A percentile compares a stretch with the other conserved stretches of the same genome.
These are phyloP conservation scores for Diplodia corticola DNA, from an alignment of 2,329 filamentous ascomycete genomes.

Conservation along the genomic window DNA sequence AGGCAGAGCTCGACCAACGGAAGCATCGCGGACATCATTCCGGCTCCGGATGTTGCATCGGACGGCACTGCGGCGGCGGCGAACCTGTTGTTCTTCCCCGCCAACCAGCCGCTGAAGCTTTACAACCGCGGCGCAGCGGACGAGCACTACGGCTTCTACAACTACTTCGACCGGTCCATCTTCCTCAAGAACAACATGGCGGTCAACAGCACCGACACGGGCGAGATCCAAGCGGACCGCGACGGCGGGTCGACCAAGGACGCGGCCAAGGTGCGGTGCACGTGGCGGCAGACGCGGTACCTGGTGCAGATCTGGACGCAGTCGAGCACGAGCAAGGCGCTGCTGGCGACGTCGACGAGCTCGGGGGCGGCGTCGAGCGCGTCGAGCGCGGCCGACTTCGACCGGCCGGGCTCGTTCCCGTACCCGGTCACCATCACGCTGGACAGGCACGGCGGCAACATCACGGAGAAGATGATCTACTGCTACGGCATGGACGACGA, in stretches of 20 bases:
- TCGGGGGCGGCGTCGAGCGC: conserved; percentile 35
- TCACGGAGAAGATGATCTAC: conserved; percentile 58
- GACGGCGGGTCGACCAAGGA: conserved; percentile 52
- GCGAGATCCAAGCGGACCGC: conserved; percentile 46
- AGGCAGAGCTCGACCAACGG: conserved; percentile 32
- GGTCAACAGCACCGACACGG: conserved; percentile 40
- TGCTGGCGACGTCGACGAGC: conserved; percentile 29
- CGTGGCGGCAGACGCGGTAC: conserved; percentile 62
- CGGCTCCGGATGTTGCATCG: conserved; percentile 60
- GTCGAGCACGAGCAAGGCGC: conserved; percentile 42
- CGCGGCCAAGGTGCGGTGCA: conserved; percentile 53
- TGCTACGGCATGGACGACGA: conserved; percentile 58
- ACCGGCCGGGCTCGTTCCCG: conserved; percentile 58
- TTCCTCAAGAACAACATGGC: conserved; percentile 68
- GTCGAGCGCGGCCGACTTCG: conserved; percentile 47
- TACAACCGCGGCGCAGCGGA: conserved; percentile 78
- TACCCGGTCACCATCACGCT: conserved; percentile 62
- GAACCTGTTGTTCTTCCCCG: conserved; percentile 67
- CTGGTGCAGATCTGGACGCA: conserved; percentile 64
- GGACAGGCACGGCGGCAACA: conserved; percentile 60
- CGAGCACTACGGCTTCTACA: conserved; percentile 94
- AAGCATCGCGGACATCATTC: conserved; percentile 58
- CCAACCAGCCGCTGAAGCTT: conserved; percentile 74
- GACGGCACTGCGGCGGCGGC: conserved; percentile 75
- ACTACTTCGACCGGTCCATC: conserved; percentile 83